phyloP scores from a whole-genome alignment of 225 moss, liverwort and hornwort species.

The Pseudisothecium myosuroides region DNA sequence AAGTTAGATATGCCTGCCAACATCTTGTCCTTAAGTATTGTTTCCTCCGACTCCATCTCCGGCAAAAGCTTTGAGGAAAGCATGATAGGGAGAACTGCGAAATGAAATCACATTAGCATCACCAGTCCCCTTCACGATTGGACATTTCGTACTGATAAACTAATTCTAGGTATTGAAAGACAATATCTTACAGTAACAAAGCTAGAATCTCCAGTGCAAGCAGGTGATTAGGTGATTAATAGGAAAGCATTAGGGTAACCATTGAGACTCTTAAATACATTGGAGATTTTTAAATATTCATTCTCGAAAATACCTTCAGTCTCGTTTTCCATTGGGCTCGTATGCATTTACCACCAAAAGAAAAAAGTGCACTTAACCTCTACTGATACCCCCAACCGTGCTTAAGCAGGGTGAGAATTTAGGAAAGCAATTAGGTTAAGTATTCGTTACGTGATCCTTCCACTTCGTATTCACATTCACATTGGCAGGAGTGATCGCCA shows the following conservation, averaged over 20 bases:
- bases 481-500: not conserved
- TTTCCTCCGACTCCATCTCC: conserved; percentile 93
- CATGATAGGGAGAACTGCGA: conserved; percentile 90
- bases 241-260: not conserved
- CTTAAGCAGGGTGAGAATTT: not conserved
- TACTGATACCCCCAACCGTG: not conserved
- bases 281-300: not conserved
- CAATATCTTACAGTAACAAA: not conserved
- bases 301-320: not conserved
- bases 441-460: not conserved
- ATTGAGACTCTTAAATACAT: not conserved
- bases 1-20: conserved; percentile 49
- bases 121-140: not conserved
- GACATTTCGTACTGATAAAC: not conserved
- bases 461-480: not conserved
- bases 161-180: not conserved
- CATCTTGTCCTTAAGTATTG: conserved; percentile 66
- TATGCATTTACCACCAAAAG: not conserved
- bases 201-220: not conserved
- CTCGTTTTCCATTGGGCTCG: not conserved
- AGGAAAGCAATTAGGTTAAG: not conserved
- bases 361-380: not conserved
- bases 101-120: conserved; percentile 8
- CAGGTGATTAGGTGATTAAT: not conserved
- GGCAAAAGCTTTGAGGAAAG: conserved; percentile 93